Evolutionary conservation across 108 stramenopile species (phyloP), one percentile per base, ranked within the genome.

Genomic region (Schizochytrium sp.): DNA sequence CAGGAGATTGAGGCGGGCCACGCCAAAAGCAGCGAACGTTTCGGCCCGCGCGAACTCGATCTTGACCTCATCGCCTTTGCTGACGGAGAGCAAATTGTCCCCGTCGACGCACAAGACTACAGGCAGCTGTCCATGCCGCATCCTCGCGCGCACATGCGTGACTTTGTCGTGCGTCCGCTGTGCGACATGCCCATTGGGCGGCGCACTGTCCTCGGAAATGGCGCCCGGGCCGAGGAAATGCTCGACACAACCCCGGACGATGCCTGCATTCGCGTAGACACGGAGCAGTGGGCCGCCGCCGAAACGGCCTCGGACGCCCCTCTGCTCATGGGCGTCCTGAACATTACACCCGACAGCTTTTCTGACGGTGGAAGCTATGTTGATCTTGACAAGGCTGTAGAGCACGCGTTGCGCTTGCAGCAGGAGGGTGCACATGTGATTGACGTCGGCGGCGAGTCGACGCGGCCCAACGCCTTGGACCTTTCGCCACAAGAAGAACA

Each of bases 391-490:
- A 44, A 60, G n/a, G 95, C 98, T 5, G 95, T 96, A 58, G 87
- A 89, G 45, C 94, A 92, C n/a, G 97, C 97, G 0, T 47, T 95
- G 23, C 87, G 93, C 83, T 93, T 99, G 95, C 95, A 91, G 58
- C 69, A 91, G 18, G 93, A 97, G 76, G 98, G 98, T 14, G 98
- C 97, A 1, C 89, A 87, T 28, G 96, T 98, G 72, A 94, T 99
- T 63, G 98, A 99, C 92, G 92, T 99, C 87, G 98, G 98, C 29
- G 98, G 98, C 10, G 98, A 99, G 91, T 97, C 97, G 4, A 99
- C 98, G 5, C 92, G 98, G 72, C 97, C 97, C 4, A 95, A 95
- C n/a, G 96, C 97, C 18, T 55, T 89, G 28, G 93, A 94, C 69
- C 94, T 97, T 5, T 59, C 89, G 5, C 87, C 94, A 8, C 95